A percentile compares a stretch with the other conserved stretches of the same genome.
These are phyloP conservation scores for Paecilomyces fulvus DNA, from an alignment of 2,329 filamentous ascomycete genomes.

Conservation along the genomic window DNA sequence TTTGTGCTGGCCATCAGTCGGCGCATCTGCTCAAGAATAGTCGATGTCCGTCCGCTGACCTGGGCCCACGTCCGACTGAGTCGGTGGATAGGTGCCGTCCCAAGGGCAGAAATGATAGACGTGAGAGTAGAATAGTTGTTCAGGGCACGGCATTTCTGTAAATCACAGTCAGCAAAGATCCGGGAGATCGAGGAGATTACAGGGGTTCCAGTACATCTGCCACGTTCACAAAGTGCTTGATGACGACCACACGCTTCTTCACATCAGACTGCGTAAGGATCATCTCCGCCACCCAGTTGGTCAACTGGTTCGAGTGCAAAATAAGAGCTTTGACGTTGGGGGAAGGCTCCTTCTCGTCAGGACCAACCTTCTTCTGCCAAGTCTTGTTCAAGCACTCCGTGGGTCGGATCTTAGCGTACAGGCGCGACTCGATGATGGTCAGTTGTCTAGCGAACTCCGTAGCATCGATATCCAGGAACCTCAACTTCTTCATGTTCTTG, in stretches of 20 bases:
- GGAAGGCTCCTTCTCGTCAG: conserved; percentile 65
- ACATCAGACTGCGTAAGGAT: conserved; percentile 90
- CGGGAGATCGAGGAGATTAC: neutral
- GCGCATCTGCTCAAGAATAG: conserved; percentile 80
- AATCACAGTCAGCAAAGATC: conserved; percentile 7
- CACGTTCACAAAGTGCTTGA: conserved; percentile 95
- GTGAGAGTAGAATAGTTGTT: conserved; percentile 98
- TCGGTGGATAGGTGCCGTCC: conserved; percentile 89
- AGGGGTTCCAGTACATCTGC: conserved; percentile 60
- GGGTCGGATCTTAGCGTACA: conserved; percentile 93
- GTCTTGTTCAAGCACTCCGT: conserved; percentile 97
- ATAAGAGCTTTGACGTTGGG: conserved; percentile 94
- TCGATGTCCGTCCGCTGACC: conserved; percentile 75
- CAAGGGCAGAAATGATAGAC: conserved; percentile 92
- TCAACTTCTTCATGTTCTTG: conserved; percentile 99
- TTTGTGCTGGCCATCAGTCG: conserved; percentile 94
- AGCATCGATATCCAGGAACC: conserved; percentile 93
- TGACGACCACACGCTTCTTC: conserved; percentile 91
- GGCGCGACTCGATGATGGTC: conserved; percentile 88
- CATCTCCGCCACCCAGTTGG: conserved; percentile 99
- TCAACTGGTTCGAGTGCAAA: conserved; percentile 95
- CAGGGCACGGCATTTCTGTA: conserved; percentile 78
- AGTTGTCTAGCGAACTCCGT: conserved; percentile 95
- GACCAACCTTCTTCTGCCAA: conserved; percentile 90
- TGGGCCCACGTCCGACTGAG: conserved; percentile 91